Conservation (phyloP, 176 grass and related monocot genomes). For the Cymbopogon citratus region DNA sequence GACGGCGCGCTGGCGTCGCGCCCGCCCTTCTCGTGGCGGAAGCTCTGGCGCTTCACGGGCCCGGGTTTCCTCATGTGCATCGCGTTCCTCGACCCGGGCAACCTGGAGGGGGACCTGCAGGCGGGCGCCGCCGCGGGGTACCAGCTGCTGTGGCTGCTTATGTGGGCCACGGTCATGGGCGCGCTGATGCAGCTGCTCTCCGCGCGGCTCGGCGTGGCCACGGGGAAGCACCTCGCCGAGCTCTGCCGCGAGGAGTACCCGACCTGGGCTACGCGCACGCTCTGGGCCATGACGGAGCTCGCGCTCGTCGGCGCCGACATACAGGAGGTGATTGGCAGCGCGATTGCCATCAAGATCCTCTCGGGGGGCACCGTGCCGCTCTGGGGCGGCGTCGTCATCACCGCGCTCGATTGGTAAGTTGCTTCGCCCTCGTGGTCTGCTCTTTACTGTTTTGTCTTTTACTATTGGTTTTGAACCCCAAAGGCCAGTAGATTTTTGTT, state of each 20-base stretch:
- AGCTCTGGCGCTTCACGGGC: constrained; percentile 82
- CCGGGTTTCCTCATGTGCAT: constrained; percentile 97
- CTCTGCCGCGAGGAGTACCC: constrained; percentile 88
- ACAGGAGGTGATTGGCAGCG: constrained; percentile 93
- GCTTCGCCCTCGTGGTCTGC: neutral
- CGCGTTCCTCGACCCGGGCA: constrained; percentile 83
- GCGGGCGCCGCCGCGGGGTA: constrained; percentile 76
- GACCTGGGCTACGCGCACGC: constrained; percentile 50
- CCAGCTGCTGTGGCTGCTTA: constrained; percentile 81
- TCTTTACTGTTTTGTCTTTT: neutral
- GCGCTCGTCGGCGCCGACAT: constrained; percentile 86
- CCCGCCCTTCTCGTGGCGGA: constrained; percentile 79
- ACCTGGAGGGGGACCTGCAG: constrained; percentile 92
- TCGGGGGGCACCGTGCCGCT: constrained; percentile 65
- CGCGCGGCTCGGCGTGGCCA: constrained; percentile 76
- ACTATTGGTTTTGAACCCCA: neutral
- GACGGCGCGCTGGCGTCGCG: neutral
- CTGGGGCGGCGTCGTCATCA: constrained; percentile 85
- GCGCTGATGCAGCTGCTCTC: constrained; percentile 74
- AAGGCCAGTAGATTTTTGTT: neutral
- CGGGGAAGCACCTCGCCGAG: constrained; percentile 80
- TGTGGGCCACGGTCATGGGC: constrained; percentile 87
- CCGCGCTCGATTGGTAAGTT: constrained; percentile 73
- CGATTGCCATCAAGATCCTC: constrained; percentile 90
- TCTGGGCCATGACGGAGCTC: constrained; percentile 87